Evolutionary conservation across 2,329 filamentous ascomycete genomes (phyloP), one percentile per base, ranked within the genome.

Genomic region (Chrysoporthe austroafricana): DNA sequence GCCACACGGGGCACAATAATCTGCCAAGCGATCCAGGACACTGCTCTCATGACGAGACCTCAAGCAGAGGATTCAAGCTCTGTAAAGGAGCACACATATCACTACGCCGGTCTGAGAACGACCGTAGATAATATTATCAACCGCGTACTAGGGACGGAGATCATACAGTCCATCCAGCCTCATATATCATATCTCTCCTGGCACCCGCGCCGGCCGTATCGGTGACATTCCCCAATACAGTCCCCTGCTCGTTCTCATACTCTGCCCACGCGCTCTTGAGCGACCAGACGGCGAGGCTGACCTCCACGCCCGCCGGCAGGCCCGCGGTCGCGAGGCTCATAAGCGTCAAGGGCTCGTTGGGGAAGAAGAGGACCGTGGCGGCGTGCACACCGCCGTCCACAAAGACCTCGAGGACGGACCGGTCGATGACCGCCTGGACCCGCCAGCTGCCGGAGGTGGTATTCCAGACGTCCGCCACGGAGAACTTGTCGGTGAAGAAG

Each of bases 401-500:
- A 70, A 87, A 88, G 2, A 87, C 76, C 73, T 88, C 86, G 8
- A 86, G 76, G 36, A 88, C 82, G 14, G 79, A 83, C 5, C 84
- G 77, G 72, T 89, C 86, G 4, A 88, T 77, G 2, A 88, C 78
- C 0, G 82, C 82, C 62, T 82, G 80, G 44, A 88, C 21, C 7
- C 70, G 66, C 71, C 72, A 72, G 1, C 64, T 66, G 3, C 69
- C 71, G 0, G 70, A 58, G 8, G 63, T 67, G 1, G 70, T 66
- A 48, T 74, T 74, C 66, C 74, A 76, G 2, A 76, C 67, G 58
- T 76, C 73, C 14, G 74, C 68, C 1, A 66, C 68, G 54, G 74
- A 67, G 73, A 88, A 85, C 70, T 85, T 84, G 69, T 87, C 83
- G 0, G 83, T 86, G 74, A 87, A 87, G 76, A 84, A 85, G 1